Evolutionary conservation across 73 alveolate genomes (phyloP).

Genomic region (Blepharisma stoltei): DNA sequence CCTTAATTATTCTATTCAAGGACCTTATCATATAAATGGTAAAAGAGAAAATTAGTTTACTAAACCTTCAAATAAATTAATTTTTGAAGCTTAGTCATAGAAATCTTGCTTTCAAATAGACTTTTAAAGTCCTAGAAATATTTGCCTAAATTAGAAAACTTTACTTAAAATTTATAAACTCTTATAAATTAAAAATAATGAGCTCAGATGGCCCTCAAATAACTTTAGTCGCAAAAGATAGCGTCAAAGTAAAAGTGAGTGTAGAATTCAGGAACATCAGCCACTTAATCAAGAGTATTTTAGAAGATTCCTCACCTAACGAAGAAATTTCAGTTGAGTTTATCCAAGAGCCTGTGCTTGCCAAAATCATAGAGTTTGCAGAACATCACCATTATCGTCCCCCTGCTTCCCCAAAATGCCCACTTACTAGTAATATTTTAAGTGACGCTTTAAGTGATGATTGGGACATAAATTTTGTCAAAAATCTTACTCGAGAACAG

Average conservation of each 20-base stretch:
- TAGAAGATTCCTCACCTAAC: not conserved
- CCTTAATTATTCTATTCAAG: conserved; percentile 29
- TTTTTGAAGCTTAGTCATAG: too few relatives aligned
- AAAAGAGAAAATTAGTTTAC: too few relatives aligned
- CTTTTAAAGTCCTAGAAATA: too few relatives aligned
- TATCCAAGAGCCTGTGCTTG: not conserved
- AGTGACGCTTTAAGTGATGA: not conserved
- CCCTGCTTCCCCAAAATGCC: not conserved
- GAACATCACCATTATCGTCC: not conserved
- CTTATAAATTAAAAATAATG: too few relatives aligned
- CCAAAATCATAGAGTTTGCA: not conserved
- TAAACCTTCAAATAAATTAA: too few relatives aligned
- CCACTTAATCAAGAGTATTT: not conserved
- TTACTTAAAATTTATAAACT: too few relatives aligned
- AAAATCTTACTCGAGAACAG: not conserved
- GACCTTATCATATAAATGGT: too few relatives aligned
- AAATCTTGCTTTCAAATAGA: too few relatives aligned
- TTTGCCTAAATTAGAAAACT: too few relatives aligned
- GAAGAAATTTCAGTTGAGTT: conserved; percentile 5
- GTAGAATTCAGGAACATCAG: not conserved
- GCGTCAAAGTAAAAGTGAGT: not conserved
- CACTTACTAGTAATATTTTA: not conserved
- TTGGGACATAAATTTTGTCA: not conserved
- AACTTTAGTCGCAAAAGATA: not conserved
- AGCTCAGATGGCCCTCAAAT: not conserved